Evolutionary conservation across 345 rosid genomes (phyloP), one percentile per base, ranked within the genome.

Genomic region (Aquilaria malaccensis): DNA sequence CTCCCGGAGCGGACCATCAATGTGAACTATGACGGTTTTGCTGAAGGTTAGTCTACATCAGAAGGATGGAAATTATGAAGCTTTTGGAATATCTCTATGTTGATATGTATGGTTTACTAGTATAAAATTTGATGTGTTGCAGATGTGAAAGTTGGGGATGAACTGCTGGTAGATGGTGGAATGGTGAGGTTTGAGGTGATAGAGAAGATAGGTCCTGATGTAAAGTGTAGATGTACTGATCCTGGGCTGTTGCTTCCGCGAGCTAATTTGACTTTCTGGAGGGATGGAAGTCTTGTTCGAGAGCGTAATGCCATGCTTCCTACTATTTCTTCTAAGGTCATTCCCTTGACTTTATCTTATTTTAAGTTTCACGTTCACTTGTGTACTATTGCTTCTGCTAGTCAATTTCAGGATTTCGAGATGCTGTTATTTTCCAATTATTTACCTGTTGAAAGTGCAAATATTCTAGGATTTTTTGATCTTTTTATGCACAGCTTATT

Each of bases 281-380:
- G 99, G 79, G 81, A 86, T 69, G 99, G 99, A 9, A 91, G 99
- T 76, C 85, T 95, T 58, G 99, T 95, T 9, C 84, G 97, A 6
- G 99, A 88, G 63, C 90, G 94, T 37, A 95, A 91, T 76, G 96
- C 99, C n/a, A 91, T 91, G 99, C 99, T 95, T 61, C 98, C 99
- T 7, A 95, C 98, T 1, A 88, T 91, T 66, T 95, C 99, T 54
- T 70, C 98, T 56, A 91, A 95, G 96, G 99, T 83, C 67, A n/a
- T 62, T 61, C 29, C 52, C 10, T 30, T 30, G 41, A 56, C 41
- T 33, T 10, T 33, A 13, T 9, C 30, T 37, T 13, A 11, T 58
- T 62, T 63, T 3, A 11, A 64, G 15, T 47, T 22, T 57, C 30
- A 50, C 33, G n/a, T 55, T 54, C 43, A 37, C 43, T 2, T 37